Evolutionary conservation across 257 asterid genomes (phyloP), one percentile per base, ranked within the genome.

Genomic region (Craterostigma plantagineum): DNA sequence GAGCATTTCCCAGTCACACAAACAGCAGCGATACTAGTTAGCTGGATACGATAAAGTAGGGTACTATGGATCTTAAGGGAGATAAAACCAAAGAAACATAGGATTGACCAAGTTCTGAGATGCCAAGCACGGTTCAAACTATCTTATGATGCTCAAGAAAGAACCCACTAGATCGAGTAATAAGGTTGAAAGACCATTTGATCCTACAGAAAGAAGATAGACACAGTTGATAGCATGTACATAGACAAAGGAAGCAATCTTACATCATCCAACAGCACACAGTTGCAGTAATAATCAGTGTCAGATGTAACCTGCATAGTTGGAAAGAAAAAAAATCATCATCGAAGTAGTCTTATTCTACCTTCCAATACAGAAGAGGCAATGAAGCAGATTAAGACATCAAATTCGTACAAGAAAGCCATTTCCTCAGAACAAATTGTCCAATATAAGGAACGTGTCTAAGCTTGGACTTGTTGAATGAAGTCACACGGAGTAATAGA

Each of bases 231-330:
- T 3, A 9, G 2, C 16, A 40, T 11, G 12, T 1, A 40, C 12
- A 12, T n/a, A n/a, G 16, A 40, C 16, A 8, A 9, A 16, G 9
- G 23, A 15, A 6, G 16, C 17, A 43, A 43, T 68, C 98, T 87
- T 73, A 87, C 98, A 87, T 87, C 93, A 87, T 66, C 98, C 98
- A 87, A 62, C 98, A 82, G 74, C 98, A 87, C 35, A 87, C 87
- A 7, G 95, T 82, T 7, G 95, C 95, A 12, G 98, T 87, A 53
- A 82, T 75, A 52, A 87, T 59, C 93, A 87, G 56, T 4, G 98
- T 87, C 58, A 82, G 71, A 68, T 76, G 93, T 65, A 87, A 64
- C 91, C 95, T 87, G 79, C 61, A 60, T 59, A 39, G 59, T 8
- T 54, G 33, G n/a, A n/a, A n/a, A n/a, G n/a, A n/a, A 52, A 14